These are phyloP conservation scores for Emericellopsis cladophorae DNA, from an alignment of 2,329 filamentous ascomycete genomes.

Conservation along the genomic window DNA sequence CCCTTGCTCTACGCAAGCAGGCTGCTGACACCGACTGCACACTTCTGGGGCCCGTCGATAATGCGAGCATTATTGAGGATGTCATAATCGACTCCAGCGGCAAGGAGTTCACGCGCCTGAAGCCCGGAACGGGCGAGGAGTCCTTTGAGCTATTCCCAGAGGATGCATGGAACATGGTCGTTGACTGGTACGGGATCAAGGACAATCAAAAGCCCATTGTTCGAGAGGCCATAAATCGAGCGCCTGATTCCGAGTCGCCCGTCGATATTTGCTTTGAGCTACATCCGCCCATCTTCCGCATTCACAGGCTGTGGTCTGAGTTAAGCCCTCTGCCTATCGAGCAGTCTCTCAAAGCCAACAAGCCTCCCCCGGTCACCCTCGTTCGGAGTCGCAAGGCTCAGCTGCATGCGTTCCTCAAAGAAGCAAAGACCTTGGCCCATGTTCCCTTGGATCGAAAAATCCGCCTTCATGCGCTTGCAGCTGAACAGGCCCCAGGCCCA, in stretches of 20 bases:
- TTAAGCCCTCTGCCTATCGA: constrained; percentile 42
- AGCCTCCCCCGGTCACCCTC: constrained; percentile 49
- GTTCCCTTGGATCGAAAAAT: constrained; percentile 64
- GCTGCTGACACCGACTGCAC: constrained; percentile 46
- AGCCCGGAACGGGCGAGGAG: constrained; percentile 52
- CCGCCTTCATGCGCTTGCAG: constrained; percentile 33
- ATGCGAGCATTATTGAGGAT: constrained; percentile 65
- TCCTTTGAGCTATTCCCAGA: constrained; percentile 68
- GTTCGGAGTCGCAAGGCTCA: constrained; percentile 58
- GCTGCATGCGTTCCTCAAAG: constrained; percentile 63
- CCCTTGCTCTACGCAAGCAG: constrained; percentile 53
- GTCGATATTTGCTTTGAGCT: constrained; percentile 71
- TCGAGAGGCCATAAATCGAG: constrained; percentile 60
- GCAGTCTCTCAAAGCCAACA: constrained; percentile 46
- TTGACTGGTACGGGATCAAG: constrained; percentile 71
- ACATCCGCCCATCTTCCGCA: constrained; percentile 71
- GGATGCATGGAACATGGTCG: constrained; percentile 69
- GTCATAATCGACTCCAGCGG: constrained; percentile 36
- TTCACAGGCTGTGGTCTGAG: constrained; percentile 64
- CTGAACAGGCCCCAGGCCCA: not conserved
- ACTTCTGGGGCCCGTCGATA: constrained; percentile 69
- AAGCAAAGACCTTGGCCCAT: constrained; percentile 54
- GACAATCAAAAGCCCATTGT: constrained; percentile 58
- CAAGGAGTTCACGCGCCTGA: constrained; percentile 58
- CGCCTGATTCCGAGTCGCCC: constrained; percentile 35